phyloP scores from a whole-genome alignment of 352 stramenopile genomes.

The Globisporangium nodosum region DNA sequence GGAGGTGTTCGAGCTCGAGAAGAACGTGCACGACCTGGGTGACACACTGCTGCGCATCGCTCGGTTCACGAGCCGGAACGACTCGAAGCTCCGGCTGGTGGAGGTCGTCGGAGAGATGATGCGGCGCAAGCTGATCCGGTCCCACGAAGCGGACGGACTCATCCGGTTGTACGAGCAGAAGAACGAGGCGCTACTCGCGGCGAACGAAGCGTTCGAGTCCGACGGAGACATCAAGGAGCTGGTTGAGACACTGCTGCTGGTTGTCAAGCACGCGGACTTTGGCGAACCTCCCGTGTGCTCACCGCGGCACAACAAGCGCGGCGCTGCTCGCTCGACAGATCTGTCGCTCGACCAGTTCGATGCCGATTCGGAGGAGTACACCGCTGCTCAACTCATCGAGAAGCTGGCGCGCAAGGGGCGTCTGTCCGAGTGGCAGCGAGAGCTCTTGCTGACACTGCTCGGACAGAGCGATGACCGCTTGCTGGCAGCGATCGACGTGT shows the following conservation, averaged over 20 bases:
- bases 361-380: constrained; percentile 17
- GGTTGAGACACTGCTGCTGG: constrained; percentile 70
- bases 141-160: constrained; percentile 53
- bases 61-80: constrained; percentile 43
- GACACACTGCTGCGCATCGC: constrained; percentile 50
- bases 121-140: constrained; percentile 34
- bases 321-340: neutral
- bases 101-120: constrained; percentile 72
- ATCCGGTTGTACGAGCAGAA: constrained; percentile 55
- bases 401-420: constrained; percentile 26
- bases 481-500: constrained; percentile 49
- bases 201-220: constrained; percentile 64
- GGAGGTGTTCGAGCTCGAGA: constrained; percentile 40
- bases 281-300: constrained; percentile 22
- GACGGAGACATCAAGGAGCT: constrained; percentile 72
- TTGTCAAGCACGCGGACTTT: constrained; percentile 79
- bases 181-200: constrained; percentile 69
- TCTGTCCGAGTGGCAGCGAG: constrained; percentile 47
- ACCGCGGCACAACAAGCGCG: constrained; percentile 9
- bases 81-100: constrained; percentile 40
- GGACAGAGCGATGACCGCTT: constrained; percentile 40
- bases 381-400: constrained; percentile 27
- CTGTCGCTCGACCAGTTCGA: constrained; percentile 8
- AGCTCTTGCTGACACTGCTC: constrained; percentile 48
- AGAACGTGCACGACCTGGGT: constrained; percentile 37